Evolutionary conservation across 1,139 yeast species (phyloP).

Genomic region (Arxiozyma slooffiae): DNA sequence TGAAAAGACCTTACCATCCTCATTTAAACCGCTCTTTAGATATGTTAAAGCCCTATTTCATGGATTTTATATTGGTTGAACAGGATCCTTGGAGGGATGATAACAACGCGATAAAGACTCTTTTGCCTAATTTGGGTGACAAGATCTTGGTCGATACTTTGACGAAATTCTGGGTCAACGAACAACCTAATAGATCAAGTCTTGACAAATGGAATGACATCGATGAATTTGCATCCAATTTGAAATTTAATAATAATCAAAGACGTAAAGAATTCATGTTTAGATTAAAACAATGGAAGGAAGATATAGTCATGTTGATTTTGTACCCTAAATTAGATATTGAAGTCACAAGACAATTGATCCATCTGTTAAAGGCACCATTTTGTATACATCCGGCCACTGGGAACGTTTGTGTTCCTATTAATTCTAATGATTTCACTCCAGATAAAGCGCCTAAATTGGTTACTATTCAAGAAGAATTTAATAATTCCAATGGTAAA

Average conservation of each 20-base stretch:
- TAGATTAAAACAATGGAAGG: conserved; percentile 54
- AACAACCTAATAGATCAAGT: conserved; percentile 38
- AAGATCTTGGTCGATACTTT: conserved; percentile 46
- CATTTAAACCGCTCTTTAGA: conserved; percentile 69
- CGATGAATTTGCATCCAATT: conserved; percentile 42
- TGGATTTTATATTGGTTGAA: conserved; percentile 56
- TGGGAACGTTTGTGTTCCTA: conserved; percentile 96
- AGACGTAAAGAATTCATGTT: conserved; percentile 24
- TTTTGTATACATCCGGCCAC: conserved; percentile 96
- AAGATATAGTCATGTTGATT: conserved; percentile 70
- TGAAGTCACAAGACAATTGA: conserved; percentile 82
- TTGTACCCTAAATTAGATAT: conserved; percentile 88
- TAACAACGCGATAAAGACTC: conserved; percentile 38
- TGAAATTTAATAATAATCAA: conserved; percentile 34
- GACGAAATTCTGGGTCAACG: conserved; percentile 44
- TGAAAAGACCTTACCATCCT: conserved; percentile 84
- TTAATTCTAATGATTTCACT: conserved; percentile 47
- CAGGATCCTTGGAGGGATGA: conserved; percentile 76
- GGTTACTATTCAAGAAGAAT: conserved; percentile 40
- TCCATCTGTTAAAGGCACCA: conserved; percentile 93
- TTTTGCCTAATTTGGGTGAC: conserved; percentile 58
- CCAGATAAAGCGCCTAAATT: conserved; percentile 79
- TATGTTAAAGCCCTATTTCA: conserved; percentile 53
- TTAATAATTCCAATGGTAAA: conserved; percentile 48
- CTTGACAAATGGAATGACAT: conserved; percentile 75